A percentile compares a stretch with the other conserved stretches of the same genome.
These are phyloP conservation scores for Exophiala mesophila DNA, from an alignment of 2,329 filamentous ascomycete species.

Conservation along the genomic window DNA sequence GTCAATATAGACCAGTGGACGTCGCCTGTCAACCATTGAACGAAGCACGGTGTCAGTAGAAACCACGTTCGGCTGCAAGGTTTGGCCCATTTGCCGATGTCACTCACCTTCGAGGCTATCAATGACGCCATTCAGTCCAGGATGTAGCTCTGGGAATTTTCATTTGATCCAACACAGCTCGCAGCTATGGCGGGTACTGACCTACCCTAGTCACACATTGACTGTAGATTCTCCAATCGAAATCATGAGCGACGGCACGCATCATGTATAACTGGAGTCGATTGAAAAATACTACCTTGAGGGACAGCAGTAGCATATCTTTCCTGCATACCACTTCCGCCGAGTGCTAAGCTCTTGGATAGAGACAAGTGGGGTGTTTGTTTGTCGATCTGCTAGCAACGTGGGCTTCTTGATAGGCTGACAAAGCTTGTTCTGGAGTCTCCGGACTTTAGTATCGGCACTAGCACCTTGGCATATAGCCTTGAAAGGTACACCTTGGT, in stretches of 20 bases:
- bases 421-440: slow-evolving; percentile 2
- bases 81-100: too few species aligned
- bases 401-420: slow-evolving; percentile 17
- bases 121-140: too few species aligned
- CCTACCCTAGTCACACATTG: too few species aligned
- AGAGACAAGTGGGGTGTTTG: not conserved
- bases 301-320: not conserved
- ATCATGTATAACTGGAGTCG: not conserved
- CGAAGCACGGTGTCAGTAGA: too few species aligned
- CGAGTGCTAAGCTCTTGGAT: not conserved
- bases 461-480: slow-evolving; percentile 7
- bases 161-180: too few species aligned
- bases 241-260: not conserved
- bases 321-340: not conserved
- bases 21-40: too few species aligned
- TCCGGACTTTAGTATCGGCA: slow-evolving; percentile 8
- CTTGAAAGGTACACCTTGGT: slow-evolving; percentile 1
- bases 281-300: not conserved
- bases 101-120: too few species aligned
- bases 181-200: too few species aligned
- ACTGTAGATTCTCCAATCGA: slow-evolving; percentile 3
- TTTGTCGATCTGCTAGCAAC: slow-evolving; percentile 6
- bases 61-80: too few species aligned
- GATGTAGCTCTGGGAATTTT: too few species aligned
- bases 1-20: too few species aligned